Evolutionary conservation across 2,329 filamentous ascomycete species (phyloP).

Genomic region (Thelonectria discophora): DNA sequence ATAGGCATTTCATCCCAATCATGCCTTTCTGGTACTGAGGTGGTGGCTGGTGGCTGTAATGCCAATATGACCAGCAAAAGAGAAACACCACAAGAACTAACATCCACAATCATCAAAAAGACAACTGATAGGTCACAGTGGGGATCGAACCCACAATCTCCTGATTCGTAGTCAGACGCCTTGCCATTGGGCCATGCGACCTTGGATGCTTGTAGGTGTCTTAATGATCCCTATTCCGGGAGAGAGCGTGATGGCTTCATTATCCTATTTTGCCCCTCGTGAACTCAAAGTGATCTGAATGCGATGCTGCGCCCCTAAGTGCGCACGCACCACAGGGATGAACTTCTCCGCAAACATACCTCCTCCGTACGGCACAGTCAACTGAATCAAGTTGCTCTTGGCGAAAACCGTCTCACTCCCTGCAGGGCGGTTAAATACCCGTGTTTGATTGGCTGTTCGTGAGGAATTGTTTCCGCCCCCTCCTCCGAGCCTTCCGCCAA

Average conservation of each 20-base stretch:
- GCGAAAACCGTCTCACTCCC: neutral
- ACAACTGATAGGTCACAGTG: conserved; percentile 28
- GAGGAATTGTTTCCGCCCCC: neutral
- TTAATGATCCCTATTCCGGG: too few species aligned
- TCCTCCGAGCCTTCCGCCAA: neutral
- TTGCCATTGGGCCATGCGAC: conserved; percentile 45
- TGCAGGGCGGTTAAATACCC: neutral
- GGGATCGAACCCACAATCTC: conserved; percentile 47
- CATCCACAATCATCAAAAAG: neutral
- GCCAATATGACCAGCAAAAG: too few species aligned
- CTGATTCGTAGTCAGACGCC: conserved; percentile 48
- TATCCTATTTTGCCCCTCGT: too few species aligned
- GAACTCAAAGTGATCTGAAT: too few species aligned
- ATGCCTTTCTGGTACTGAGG: too few species aligned
- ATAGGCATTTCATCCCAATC: too few species aligned
- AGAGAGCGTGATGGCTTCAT: too few species aligned
- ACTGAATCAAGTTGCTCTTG: neutral
- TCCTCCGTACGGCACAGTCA: neutral
- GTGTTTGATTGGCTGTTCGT: neutral
- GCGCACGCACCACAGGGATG: too few species aligned
- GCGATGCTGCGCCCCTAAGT: too few species aligned
- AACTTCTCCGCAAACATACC: too few species aligned
- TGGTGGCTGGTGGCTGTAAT: too few species aligned
- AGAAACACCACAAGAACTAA: too few species aligned
- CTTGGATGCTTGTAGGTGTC: neutral